Evolutionary conservation across 108 stramenopile species (phyloP).

Genomic region (Pseudonitzschia multistriata): DNA sequence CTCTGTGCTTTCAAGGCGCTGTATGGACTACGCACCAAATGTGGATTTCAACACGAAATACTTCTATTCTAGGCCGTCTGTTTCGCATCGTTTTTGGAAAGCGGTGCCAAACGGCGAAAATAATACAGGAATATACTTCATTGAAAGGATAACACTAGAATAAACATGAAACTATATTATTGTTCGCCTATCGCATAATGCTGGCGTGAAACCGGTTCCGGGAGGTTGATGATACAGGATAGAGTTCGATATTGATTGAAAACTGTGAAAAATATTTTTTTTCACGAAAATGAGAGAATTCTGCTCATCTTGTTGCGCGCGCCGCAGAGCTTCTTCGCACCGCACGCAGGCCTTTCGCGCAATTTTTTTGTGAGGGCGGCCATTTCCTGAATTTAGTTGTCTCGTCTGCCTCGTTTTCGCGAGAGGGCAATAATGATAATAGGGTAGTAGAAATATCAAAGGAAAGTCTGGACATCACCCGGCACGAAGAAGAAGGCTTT

Average conservation of each 20-base stretch:
- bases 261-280: neutral
- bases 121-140: constrained; percentile 8
- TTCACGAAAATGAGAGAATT: neutral
- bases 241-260: neutral
- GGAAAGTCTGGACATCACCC: neutral
- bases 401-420: constrained; percentile 5
- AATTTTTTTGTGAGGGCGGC: constrained; percentile 3
- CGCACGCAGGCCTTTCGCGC: neutral
- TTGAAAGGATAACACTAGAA: constrained; percentile 6
- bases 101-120: neutral
- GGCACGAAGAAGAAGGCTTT: neutral
- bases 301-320: neutral
- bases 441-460: neutral
- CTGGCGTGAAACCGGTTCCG: neutral
- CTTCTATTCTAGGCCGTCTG: neutral
- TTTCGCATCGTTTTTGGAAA: constrained; percentile 22
- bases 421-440: neutral
- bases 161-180: neutral
- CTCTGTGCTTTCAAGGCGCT: neutral
- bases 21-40: neutral
- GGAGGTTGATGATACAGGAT: neutral
- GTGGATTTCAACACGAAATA: neutral
- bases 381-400: neutral
- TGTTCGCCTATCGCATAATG: neutral
- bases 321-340: neutral